A percentile compares a stretch with the other conserved stretches of the same genome.
Conservation (phyloP, 208 protist species). For the Crithidia sp. region DNA sequence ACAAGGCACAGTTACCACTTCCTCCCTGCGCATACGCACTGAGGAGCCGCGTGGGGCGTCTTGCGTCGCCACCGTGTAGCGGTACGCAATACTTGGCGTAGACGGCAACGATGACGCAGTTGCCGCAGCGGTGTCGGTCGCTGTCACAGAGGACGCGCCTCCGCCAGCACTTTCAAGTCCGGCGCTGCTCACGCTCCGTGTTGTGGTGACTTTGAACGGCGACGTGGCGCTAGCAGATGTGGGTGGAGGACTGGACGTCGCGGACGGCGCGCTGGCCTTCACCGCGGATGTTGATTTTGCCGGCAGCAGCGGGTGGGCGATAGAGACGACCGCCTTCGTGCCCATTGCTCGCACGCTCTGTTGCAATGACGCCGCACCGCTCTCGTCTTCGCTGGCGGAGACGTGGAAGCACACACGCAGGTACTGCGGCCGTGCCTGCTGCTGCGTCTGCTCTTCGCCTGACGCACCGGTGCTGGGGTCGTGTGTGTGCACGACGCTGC, state of each 20-base stretch:
- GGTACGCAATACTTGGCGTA: slow-evolving; percentile 15
- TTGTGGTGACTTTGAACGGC: slow-evolving; percentile 7
- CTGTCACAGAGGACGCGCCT: neutral
- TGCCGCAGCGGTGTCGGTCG: neutral
- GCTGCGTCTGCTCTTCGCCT: neutral
- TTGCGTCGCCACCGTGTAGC: slow-evolving; percentile 28
- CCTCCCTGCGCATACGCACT: slow-evolving; percentile 19
- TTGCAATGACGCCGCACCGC: neutral
- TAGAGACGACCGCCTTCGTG: slow-evolving; percentile 24
- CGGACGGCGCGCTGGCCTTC: neutral
- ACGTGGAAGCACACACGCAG: slow-evolving; percentile 29
- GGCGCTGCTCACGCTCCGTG: neutral
- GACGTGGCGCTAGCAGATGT: neutral
- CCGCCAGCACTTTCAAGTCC: neutral
- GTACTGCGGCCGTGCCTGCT: slow-evolving; percentile 13
- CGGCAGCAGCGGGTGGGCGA: slow-evolving; percentile 22
- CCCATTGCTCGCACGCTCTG: slow-evolving; percentile 30
- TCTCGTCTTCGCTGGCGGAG: slow-evolving; percentile 1
- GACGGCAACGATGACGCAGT: neutral
- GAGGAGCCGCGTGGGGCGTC: slow-evolving; percentile 2
- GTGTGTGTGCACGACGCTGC: neutral
- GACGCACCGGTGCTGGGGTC: neutral
- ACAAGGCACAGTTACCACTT: neutral
- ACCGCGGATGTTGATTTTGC: neutral
- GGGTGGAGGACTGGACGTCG: neutral